Evolutionary conservation across 768 basidiomycete genomes (phyloP).

Genomic region (Termitomyces eurrhizus): DNA sequence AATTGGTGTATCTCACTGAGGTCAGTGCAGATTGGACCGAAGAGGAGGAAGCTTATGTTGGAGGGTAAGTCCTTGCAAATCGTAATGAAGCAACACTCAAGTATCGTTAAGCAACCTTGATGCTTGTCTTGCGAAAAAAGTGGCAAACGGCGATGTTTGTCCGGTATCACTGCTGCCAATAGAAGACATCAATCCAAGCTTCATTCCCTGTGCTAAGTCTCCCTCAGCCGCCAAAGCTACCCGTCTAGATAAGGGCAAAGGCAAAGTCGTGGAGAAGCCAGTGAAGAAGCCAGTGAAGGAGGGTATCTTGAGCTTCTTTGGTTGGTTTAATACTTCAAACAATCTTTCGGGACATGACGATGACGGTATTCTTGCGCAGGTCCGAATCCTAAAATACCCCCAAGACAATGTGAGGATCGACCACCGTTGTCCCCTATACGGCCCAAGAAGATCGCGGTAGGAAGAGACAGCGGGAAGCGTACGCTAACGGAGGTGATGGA

Average conservation of each 20-base stretch:
- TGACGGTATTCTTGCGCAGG: conserved; percentile 23
- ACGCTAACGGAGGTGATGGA: conserved; percentile 71
- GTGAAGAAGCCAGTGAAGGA: conserved; percentile 26
- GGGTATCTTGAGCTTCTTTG: conserved; percentile 60
- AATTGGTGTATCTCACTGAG: conserved; percentile 68
- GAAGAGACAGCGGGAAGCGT: conserved; percentile 72
- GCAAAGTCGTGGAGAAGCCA: conserved; percentile 38
- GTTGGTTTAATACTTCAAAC: conserved; percentile 33
- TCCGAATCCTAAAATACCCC: conserved; percentile 38
- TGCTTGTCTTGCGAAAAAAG: conserved; percentile 52
- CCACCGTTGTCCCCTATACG: conserved; percentile 13
- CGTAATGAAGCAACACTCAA: conserved; percentile 4
- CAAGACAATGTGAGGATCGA: conserved; percentile 13
- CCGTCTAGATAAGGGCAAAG: conserved; percentile 39
- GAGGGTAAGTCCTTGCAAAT: conserved; percentile 43
- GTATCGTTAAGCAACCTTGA: conserved; percentile 53
- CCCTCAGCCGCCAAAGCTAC: conserved; percentile 19
- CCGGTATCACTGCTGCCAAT: conserved; percentile 69
- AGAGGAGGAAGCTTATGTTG: conserved; percentile 68
- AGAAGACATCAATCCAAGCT: conserved; percentile 73
- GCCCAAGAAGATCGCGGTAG: conserved; percentile 28
- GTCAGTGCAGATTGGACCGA: conserved; percentile 55
- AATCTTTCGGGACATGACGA: background rate
- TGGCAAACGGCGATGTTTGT: conserved; percentile 69
- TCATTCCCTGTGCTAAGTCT: conserved; percentile 49